A percentile compares a stretch with the other conserved stretches of the same genome.
Conservation (phyloP, 805 yeast species). For the Candida pseudofarinosa region DNA sequence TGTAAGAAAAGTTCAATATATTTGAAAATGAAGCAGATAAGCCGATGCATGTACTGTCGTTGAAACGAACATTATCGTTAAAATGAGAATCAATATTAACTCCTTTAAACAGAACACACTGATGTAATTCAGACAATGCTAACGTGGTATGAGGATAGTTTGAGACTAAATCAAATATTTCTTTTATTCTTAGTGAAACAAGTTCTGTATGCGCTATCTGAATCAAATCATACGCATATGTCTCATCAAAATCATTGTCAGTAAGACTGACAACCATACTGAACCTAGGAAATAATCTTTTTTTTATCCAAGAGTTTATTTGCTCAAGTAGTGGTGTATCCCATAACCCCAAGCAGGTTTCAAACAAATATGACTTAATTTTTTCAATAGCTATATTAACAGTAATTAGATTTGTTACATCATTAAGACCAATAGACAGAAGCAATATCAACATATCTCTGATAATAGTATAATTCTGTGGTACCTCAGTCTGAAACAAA, state of each 20-base stretch:
- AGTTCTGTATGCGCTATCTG: constrained; percentile 37
- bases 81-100: constrained; percentile 1
- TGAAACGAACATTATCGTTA: not conserved
- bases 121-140: constrained; percentile 56
- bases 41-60: constrained; percentile 1
- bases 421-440: constrained; percentile 15
- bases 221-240: constrained; percentile 23
- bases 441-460: constrained; percentile 14
- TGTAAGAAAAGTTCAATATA: not conserved
- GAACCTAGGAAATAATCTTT: constrained; percentile 36
- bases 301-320: constrained; percentile 35
- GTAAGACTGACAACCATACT: constrained; percentile 14
- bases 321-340: constrained; percentile 26
- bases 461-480: constrained; percentile 6
- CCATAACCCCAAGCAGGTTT: constrained; percentile 35
- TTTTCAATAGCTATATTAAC: constrained; percentile 34
- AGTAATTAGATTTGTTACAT: constrained; percentile 24
- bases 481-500: constrained; percentile 1
- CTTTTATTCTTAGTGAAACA: constrained; percentile 48
- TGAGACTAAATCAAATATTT: constrained; percentile 55
- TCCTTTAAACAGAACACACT: constrained; percentile 40
- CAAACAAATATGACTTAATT: constrained; percentile 28
- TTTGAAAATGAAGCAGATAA: constrained; percentile 1
- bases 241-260: constrained; percentile 6
- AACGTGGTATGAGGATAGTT: constrained; percentile 49